phyloP scores from a whole-genome alignment of 331 rosid genomes.

The Malus hybrid region DNA sequence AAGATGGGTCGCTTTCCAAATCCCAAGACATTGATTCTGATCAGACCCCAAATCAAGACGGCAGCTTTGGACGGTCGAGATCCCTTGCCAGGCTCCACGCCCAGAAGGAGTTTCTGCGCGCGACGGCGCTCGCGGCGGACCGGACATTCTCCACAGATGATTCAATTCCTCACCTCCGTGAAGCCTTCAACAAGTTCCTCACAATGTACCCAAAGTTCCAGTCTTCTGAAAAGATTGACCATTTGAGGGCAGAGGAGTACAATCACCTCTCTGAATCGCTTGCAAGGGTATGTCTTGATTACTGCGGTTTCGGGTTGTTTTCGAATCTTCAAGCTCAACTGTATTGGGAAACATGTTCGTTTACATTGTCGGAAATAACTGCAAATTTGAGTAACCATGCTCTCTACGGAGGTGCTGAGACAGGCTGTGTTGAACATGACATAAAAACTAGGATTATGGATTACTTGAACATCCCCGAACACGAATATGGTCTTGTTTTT shows the following conservation, averaged over 20 bases:
- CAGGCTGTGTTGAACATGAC: conserved; percentile 39
- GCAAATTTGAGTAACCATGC: conserved; percentile 51
- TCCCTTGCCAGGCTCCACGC: conserved; percentile 49
- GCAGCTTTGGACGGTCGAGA: conserved; percentile 35
- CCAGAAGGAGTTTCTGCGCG: conserved; percentile 47
- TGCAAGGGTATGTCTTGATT: conserved; percentile 47
- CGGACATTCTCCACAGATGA: conserved; percentile 29
- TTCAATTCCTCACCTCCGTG: conserved; percentile 27
- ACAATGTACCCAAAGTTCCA: conserved; percentile 47
- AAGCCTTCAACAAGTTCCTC: conserved; percentile 45
- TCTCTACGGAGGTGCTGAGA: conserved; percentile 43
- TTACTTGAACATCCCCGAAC: conserved; percentile 41
- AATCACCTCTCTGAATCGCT: conserved; percentile 29
- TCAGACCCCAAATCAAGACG: conserved; percentile 30
- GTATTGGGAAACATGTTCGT: conserved; percentile 39
- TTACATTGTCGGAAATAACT: conserved; percentile 40
- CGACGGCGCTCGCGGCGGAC: conserved; percentile 41
- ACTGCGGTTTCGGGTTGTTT: conserved; percentile 46
- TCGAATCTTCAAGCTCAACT: conserved; percentile 34
- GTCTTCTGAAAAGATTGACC: conserved; percentile 36
- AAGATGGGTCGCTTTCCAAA: conserved; percentile 42
- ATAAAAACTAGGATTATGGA: conserved; percentile 42
- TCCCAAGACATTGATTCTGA: conserved; percentile 39
- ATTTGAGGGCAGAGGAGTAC: conserved; percentile 39
- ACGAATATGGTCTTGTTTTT: conserved; percentile 49